These are phyloP conservation scores for Colletotrichum limetticola DNA, from an alignment of 2,329 filamentous ascomycete genomes.

Conservation along the genomic window DNA sequence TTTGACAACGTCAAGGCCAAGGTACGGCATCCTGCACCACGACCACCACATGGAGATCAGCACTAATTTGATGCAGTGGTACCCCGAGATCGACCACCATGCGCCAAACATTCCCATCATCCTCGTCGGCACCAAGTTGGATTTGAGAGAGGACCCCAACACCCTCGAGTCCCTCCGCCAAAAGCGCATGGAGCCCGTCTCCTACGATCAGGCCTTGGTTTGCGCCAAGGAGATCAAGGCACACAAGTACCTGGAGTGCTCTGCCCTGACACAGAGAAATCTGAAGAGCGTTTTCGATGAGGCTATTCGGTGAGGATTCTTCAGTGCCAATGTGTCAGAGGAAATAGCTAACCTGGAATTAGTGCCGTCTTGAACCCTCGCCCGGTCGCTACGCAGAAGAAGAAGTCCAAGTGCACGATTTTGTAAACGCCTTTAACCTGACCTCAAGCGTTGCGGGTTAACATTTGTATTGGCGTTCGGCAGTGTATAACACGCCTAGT, in stretches of 20 bases:
- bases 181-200: conserved; percentile 97
- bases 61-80: conserved; percentile 73
- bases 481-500: conserved; percentile 18
- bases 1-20: conserved; percentile 99
- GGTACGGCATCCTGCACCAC: conserved; percentile 62
- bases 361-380: conserved; percentile 80
- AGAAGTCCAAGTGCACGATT: conserved; percentile 76
- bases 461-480: conserved; percentile 29
- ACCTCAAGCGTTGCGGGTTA: conserved; percentile 19
- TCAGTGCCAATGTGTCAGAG: conserved; percentile 40
- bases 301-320: conserved; percentile 83
- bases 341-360: conserved; percentile 38
- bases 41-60: conserved; percentile 1
- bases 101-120: conserved; percentile 96
- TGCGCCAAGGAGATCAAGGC: conserved; percentile 95
- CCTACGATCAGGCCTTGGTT: conserved; percentile 89
- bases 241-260: conserved; percentile 98
- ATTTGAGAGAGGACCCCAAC: conserved; percentile 87
- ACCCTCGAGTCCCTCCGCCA: conserved; percentile 85
- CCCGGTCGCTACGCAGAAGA: conserved; percentile 66
- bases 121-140: conserved; percentile 95
- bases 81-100: conserved; percentile 96
- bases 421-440: conserved; percentile 58
- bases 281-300: conserved; percentile 99
- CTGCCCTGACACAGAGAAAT: conserved; percentile 94